Conservation (phyloP, 2,329 filamentous ascomycete genomes). For the Thermomyces lanuginosus region DNA sequence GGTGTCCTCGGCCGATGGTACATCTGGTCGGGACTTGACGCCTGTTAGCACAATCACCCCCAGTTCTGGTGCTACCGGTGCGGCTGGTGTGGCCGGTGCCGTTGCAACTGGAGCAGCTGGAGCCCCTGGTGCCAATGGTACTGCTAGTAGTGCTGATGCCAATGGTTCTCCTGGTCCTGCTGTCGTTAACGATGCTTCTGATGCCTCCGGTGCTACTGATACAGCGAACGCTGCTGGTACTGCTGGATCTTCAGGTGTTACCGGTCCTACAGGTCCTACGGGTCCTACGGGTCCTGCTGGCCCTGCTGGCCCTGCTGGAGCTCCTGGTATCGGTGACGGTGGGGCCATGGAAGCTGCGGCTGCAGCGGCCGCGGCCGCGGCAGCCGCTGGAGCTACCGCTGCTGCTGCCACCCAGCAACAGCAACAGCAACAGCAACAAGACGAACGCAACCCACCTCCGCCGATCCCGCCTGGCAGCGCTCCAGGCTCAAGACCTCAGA, state of each 20-base stretch:
- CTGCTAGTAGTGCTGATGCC: background rate
- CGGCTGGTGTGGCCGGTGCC: conserved; percentile 23
- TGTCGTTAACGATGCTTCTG: background rate
- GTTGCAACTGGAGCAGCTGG: too few relatives aligned
- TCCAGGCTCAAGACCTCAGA: conserved; percentile 21
- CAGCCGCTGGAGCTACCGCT: conserved; percentile 24
- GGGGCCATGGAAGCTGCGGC: conserved; percentile 3
- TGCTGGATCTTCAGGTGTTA: too few relatives aligned
- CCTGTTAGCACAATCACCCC: too few relatives aligned
- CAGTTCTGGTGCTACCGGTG: conserved; percentile 10
- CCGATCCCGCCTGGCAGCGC: conserved; percentile 12
- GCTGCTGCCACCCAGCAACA: conserved; percentile 16
- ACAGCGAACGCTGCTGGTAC: too few relatives aligned
- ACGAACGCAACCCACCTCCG: conserved; percentile 10
- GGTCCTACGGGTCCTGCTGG: background rate
- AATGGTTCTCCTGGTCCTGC: conserved; percentile 2
- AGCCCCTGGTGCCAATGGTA: conserved; percentile 20
- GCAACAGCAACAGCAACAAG: conserved; percentile 11
- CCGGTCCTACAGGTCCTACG: too few relatives aligned
- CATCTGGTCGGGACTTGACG: conserved; percentile 27
- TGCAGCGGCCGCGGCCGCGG: conserved; percentile 23
- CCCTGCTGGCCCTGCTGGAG: background rate
- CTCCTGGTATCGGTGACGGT: background rate
- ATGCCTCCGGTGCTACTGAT: background rate
- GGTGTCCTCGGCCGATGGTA: conserved; percentile 5